phyloP scores from a whole-genome alignment of 768 basidiomycete genomes.

The Clathrus columnatus region DNA sequence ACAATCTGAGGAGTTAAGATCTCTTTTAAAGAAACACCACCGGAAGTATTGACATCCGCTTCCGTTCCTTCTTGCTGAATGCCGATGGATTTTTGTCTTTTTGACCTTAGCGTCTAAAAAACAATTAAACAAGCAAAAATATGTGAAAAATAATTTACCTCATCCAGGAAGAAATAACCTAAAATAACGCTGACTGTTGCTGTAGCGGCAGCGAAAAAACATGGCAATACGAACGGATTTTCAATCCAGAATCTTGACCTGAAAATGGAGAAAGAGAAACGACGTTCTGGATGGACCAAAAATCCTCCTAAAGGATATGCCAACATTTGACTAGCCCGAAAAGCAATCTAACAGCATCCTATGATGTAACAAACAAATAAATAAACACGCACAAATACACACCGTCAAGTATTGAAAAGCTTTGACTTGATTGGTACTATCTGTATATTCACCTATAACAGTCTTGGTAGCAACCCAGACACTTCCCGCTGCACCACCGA shows the following conservation, averaged over 20 bases:
- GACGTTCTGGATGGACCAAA: constrained; percentile 10
- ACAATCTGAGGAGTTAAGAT: constrained; percentile 10
- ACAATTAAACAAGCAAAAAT: background rate
- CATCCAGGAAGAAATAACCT: constrained; percentile 16
- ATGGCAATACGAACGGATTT: constrained; percentile 19
- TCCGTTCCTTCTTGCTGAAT: background rate
- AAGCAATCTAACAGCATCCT: background rate
- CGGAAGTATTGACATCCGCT: background rate
- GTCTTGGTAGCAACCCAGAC: background rate
- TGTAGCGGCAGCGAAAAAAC: constrained; percentile 15
- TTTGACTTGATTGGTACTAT: background rate
- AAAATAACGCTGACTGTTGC: constrained; percentile 11
- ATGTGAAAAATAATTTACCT: constrained; percentile 14
- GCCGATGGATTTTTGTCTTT: background rate
- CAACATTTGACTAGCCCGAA: constrained; percentile 10
- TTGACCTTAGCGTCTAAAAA: background rate
- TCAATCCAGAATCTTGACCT: constrained; percentile 12
- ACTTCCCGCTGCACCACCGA: constrained; percentile 6
- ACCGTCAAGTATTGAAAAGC: background rate
- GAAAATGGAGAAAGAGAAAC: constrained; percentile 11
- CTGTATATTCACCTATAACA: constrained; percentile 2
- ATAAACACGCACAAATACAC: no score
- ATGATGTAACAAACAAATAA: no score
- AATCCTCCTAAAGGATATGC: constrained; percentile 10
- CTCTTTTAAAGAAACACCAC: background rate